These are phyloP conservation scores for Neurospora discreta DNA, from an alignment of 495 filamentous ascomycete species.

Conservation along the genomic window DNA sequence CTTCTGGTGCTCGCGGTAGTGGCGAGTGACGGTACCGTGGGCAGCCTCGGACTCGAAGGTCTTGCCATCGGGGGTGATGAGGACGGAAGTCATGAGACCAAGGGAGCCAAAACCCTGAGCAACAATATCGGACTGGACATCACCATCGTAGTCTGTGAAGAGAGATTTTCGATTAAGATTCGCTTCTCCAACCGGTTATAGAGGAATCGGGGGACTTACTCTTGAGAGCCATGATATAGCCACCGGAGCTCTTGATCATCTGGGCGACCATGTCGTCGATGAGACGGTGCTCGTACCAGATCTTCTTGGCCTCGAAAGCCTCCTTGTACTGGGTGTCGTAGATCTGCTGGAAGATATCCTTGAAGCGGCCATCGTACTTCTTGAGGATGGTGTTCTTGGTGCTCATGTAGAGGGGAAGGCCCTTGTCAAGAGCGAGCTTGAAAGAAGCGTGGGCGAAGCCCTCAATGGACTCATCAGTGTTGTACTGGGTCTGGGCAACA, in stretches of 20 bases:
- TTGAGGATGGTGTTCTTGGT: constrained; percentile 99
- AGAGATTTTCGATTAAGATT: constrained; percentile 1
- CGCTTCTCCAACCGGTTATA: not conserved
- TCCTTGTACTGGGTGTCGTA: constrained; percentile 80
- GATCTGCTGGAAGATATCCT: constrained; percentile 98
- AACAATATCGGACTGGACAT: constrained; percentile 96
- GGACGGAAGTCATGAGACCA: constrained; percentile 94
- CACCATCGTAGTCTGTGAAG: constrained; percentile 82
- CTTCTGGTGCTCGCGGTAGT: constrained; percentile 98
- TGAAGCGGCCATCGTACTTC: constrained; percentile 96
- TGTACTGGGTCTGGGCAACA: constrained; percentile 90
- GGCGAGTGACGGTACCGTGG: constrained; percentile 94
- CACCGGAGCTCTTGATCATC: constrained; percentile 97
- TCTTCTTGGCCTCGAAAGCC: constrained; percentile 77
- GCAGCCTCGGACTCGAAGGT: constrained; percentile 97
- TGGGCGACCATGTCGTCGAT: constrained; percentile 99
- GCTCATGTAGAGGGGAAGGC: constrained; percentile 89
- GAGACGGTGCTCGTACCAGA: constrained; percentile 98
- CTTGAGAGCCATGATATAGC: constrained; percentile 95
- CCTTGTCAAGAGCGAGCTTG: constrained; percentile 83
- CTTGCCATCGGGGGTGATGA: constrained; percentile 89
- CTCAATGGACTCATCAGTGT: constrained; percentile 86
- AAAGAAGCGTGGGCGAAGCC: constrained; percentile 95
- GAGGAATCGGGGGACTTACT: constrained; percentile 42
- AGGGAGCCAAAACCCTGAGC: constrained; percentile 97